Evolutionary conservation across 2,329 filamentous ascomycete genomes (phyloP).

Genomic region (Mycosphaerella sp.): DNA sequence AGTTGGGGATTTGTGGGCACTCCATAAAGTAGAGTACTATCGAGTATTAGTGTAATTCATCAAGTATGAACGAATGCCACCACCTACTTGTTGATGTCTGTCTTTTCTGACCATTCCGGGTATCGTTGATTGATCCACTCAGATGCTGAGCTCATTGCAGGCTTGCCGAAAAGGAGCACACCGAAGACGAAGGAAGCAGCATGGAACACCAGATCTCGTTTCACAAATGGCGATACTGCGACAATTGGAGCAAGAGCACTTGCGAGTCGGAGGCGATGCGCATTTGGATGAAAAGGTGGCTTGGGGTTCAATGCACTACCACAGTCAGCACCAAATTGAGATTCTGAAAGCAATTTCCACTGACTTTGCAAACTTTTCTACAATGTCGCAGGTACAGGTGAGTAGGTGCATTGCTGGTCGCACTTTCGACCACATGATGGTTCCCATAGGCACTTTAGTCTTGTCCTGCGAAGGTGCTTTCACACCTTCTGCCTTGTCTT

Average conservation of each 20-base stretch:
- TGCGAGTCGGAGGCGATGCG: background rate
- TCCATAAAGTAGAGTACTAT: background rate
- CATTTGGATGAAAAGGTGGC: background rate
- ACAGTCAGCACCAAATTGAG: background rate
- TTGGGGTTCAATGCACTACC: background rate
- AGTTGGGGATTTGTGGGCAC: conserved; percentile 4
- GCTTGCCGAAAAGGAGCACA: background rate
- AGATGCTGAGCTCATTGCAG: background rate
- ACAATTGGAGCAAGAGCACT: background rate
- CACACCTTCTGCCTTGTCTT: conserved; percentile 6
- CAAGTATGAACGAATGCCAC: background rate
- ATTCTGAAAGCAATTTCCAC: background rate
- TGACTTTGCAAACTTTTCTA: conserved; percentile 1
- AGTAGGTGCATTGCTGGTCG: conserved; percentile 1
- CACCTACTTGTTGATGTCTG: background rate
- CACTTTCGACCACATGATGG: conserved; percentile 10
- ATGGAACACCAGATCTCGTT: background rate
- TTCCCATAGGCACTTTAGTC: conserved; percentile 7
- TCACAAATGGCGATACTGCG: background rate
- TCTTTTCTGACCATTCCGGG: background rate
- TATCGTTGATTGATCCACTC: background rate
- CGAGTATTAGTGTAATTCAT: background rate
- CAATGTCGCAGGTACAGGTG: background rate
- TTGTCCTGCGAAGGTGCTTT: conserved; percentile 4
- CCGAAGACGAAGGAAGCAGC: background rate